Evolutionary conservation across 2,329 filamentous ascomycete genomes (phyloP).

Genomic region (Beauveria brongniartii): DNA sequence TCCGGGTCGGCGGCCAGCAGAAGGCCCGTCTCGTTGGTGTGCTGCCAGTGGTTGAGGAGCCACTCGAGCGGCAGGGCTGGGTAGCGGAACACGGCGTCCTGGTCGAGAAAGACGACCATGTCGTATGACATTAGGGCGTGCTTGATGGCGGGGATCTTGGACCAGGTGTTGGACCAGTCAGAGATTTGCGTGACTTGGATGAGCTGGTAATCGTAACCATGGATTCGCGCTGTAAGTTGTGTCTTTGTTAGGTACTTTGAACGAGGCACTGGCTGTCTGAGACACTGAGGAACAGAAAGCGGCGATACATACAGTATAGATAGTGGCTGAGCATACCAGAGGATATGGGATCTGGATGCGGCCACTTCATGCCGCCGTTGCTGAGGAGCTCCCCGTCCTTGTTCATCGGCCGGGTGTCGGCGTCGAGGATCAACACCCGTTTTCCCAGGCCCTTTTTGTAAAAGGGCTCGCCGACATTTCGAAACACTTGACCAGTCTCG

Average conservation of each 20-base stretch:
- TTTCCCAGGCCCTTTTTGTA: background rate
- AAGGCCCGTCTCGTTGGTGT: conserved; percentile 30
- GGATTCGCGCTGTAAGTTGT: conserved; percentile 25
- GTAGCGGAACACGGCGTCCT: conserved; percentile 34
- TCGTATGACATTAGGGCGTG: conserved; percentile 31
- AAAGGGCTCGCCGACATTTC: background rate
- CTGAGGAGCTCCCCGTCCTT: background rate
- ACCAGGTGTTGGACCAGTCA: conserved; percentile 38
- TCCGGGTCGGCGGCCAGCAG: conserved; percentile 39
- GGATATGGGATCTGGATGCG: background rate
- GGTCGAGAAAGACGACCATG: conserved; percentile 36
- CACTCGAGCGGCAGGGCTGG: conserved; percentile 38
- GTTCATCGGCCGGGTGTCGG: background rate
- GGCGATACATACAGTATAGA: background rate
- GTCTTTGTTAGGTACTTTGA: background rate
- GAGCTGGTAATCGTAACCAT: conserved; percentile 42
- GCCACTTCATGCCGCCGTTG: background rate
- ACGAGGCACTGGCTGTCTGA: no score
- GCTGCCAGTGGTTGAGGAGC: conserved; percentile 39
- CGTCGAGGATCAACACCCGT: background rate
- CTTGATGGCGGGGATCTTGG: conserved; percentile 31
- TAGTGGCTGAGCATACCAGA: conserved; percentile 6
- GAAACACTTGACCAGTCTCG: background rate
- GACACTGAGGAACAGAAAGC: background rate
- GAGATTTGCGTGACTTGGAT: conserved; percentile 32